Conservation (phyloP, 495 filamentous ascomycete genomes). For the Xylaria intraflava region DNA sequence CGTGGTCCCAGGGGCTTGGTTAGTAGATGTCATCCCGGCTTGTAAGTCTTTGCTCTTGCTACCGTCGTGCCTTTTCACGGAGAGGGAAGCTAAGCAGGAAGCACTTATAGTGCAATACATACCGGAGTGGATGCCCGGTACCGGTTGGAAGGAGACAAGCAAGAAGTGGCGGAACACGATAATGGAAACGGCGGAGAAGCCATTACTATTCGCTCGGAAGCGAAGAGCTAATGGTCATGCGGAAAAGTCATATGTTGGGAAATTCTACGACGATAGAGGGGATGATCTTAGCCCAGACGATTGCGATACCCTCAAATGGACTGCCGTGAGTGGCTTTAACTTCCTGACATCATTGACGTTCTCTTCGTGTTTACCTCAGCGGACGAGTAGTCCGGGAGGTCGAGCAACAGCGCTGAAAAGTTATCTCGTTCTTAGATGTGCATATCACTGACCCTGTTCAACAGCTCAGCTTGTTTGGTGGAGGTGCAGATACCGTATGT, state of each 20-base stretch:
- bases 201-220: constrained; percentile 36
- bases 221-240: constrained; percentile 24
- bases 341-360: not conserved
- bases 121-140: constrained; percentile 43
- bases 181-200: constrained; percentile 18
- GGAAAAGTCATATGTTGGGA: constrained; percentile 28
- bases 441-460: not conserved
- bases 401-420: no score
- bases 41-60: not conserved
- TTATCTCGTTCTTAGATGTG: not conserved
- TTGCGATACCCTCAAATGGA: constrained; percentile 24
- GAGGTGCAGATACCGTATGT: constrained; percentile 35
- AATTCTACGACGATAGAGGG: constrained; percentile 16
- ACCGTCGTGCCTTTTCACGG: not conserved
- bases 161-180: constrained; percentile 17
- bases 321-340: constrained; percentile 22
- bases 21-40: constrained; percentile 38
- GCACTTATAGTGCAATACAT: constrained; percentile 24
- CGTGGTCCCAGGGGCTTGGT: constrained; percentile 29
- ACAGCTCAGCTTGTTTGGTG: constrained; percentile 30
- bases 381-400: no score
- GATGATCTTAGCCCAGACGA: constrained; percentile 22
- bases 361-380: not conserved
- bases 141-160: constrained; percentile 34
- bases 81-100: not conserved